phyloP scores from a whole-genome alignment of 2,329 filamentous ascomycete genomes.

The Ophiostoma piceae region DNA sequence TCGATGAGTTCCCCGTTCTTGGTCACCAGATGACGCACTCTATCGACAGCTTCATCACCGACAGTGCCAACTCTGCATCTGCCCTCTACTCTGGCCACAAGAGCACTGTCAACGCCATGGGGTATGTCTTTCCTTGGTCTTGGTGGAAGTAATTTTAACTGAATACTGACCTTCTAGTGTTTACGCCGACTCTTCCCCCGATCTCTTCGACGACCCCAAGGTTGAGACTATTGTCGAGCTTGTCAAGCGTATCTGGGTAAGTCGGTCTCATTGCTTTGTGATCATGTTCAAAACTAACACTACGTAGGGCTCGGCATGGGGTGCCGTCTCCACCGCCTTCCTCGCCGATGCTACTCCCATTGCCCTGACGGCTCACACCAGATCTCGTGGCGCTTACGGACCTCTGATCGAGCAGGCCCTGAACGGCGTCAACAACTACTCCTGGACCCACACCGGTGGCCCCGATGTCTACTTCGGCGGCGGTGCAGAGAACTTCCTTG shows the following conservation, averaged over 20 bases:
- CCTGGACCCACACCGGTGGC: constrained; percentile 68
- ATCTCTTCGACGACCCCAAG: constrained; percentile 76
- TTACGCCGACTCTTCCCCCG: constrained; percentile 69
- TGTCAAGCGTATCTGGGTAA: constrained; percentile 58
- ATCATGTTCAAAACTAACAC: background rate
- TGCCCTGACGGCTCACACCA: constrained; percentile 67
- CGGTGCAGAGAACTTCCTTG: constrained; percentile 74
- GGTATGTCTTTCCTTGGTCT: background rate
- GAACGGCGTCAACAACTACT: constrained; percentile 72
- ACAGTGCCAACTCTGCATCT: constrained; percentile 78
- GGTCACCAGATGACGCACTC: constrained; percentile 89
- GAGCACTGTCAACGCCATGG: constrained; percentile 74
- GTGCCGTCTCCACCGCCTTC: constrained; percentile 72
- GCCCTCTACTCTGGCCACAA: constrained; percentile 81
- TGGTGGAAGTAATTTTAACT: background rate
- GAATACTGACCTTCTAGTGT: constrained; percentile 40
- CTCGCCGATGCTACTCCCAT: constrained; percentile 78
- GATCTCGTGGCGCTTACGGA: constrained; percentile 63
- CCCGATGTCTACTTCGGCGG: constrained; percentile 79
- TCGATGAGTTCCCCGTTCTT: constrained; percentile 80
- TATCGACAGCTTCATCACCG: constrained; percentile 78
- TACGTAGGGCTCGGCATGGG: constrained; percentile 48
- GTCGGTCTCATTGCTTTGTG: background rate
- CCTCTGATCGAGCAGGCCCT: constrained; percentile 71
- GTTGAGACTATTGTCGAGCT: constrained; percentile 78